A percentile compares a stretch with the other conserved stretches of the same genome.
phyloP scores from a whole-genome alignment of 306 rosid species.

The Lablab purpureus region DNA sequence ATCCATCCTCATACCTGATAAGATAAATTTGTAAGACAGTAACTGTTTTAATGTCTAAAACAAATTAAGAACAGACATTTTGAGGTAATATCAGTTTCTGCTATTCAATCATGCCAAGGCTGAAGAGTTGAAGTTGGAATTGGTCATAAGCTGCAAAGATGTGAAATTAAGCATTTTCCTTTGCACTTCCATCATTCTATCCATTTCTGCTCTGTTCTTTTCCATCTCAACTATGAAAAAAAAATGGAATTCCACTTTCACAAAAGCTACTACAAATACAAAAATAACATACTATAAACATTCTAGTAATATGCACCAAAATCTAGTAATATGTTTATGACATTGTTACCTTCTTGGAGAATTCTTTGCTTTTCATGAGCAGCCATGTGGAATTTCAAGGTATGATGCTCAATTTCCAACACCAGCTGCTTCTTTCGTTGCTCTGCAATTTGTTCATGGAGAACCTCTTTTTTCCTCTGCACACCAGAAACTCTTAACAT shows the following conservation, averaged over 20 bases:
- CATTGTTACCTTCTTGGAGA: conserved; percentile 48
- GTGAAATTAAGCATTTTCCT: not conserved
- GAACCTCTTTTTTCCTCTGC: conserved; percentile 48
- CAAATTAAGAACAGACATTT: not conserved
- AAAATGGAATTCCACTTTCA: not conserved
- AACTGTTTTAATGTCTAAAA: not conserved
- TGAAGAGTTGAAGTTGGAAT: conserved; percentile 9
- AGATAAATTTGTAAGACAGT: not conserved
- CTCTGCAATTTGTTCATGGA: conserved; percentile 45
- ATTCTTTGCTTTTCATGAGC: conserved; percentile 20
- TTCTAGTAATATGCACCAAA: too few species aligned
- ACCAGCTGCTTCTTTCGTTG: conserved; percentile 1
- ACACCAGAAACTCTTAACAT: not conserved
- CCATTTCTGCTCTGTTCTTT: conserved; percentile 54
- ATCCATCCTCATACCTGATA: not conserved
- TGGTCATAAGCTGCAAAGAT: not conserved
- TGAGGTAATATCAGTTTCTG: conserved; percentile 3
- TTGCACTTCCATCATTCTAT: conserved; percentile 45
- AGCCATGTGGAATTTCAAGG: conserved; percentile 46
- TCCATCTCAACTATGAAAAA: conserved; percentile 52
- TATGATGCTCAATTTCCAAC: conserved; percentile 48
- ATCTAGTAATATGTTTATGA: too few species aligned
- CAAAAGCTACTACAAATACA: too few species aligned
- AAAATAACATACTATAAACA: too few species aligned
- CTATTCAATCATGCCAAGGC: not conserved